A percentile compares a stretch with the other conserved stretches of the same genome.
phyloP scores from a whole-genome alignment of 495 filamentous ascomycete genomes.

The Podospora comata region DNA sequence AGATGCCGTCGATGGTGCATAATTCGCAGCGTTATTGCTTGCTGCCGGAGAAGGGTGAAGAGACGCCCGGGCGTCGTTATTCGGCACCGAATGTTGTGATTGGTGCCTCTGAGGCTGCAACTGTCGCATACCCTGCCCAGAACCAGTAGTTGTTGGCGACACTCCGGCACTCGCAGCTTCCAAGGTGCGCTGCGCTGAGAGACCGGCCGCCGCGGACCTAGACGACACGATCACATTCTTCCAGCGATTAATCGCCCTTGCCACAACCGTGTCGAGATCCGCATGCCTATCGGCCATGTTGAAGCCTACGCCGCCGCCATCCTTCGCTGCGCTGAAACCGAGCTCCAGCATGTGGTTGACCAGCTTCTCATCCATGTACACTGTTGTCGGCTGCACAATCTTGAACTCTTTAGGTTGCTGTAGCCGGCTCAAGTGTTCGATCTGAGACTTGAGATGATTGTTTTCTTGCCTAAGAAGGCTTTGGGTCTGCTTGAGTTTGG shows the following conservation, averaged over 20 bases:
- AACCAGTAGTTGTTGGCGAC: neutral
- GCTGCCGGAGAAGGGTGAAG: neutral
- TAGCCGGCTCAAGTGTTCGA: conserved; percentile 63
- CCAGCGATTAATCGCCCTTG: conserved; percentile 51
- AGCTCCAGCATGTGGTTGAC: conserved; percentile 38
- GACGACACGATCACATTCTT: conserved; percentile 48
- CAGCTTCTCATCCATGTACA: conserved; percentile 52
- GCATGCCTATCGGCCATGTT: conserved; percentile 42
- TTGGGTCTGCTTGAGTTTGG: conserved; percentile 58
- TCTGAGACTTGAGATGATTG: conserved; percentile 64
- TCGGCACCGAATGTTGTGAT: neutral
- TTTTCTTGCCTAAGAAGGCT: conserved; percentile 66
- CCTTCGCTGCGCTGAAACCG: conserved; percentile 18
- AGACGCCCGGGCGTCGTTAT: neutral
- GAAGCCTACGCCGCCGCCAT: conserved; percentile 34
- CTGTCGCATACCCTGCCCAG: neutral
- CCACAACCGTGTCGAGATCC: conserved; percentile 45
- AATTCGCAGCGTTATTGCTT: neutral
- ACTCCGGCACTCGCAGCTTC: neutral
- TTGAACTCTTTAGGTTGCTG: conserved; percentile 72
- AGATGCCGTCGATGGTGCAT: neutral
- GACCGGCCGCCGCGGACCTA: conserved; percentile 24
- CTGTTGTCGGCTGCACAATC: conserved; percentile 58
- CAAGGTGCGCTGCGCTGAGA: neutral
- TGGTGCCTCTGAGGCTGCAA: neutral